These are phyloP conservation scores for Persicaria tinctoria DNA, from an alignment of 148 eudicot genomes.

Conservation along the genomic window DNA sequence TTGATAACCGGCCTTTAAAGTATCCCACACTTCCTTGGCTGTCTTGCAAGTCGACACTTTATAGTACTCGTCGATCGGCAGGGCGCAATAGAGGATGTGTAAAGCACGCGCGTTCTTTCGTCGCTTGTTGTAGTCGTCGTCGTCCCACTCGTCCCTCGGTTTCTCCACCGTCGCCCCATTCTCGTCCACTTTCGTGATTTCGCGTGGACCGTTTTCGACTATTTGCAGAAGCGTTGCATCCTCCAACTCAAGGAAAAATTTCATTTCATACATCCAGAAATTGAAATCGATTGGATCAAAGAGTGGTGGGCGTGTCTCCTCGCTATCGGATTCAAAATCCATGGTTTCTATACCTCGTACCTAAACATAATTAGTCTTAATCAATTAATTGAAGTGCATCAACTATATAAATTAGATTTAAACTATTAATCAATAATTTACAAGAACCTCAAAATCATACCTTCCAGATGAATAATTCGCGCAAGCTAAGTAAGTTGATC, in stretches of 20 bases:
- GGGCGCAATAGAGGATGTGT: background rate
- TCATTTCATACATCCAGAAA: background rate
- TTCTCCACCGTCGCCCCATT: background rate
- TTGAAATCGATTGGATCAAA: too few species aligned
- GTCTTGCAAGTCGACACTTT: background rate
- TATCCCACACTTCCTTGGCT: background rate
- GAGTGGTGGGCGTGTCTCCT: too few species aligned
- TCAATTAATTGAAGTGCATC: too few species aligned
- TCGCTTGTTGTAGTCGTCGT: background rate
- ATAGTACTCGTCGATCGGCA: background rate
- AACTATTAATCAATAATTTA: too few species aligned
- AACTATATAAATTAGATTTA: too few species aligned
- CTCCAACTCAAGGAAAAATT: background rate
- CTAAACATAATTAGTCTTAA: too few species aligned
- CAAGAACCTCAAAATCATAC: too few species aligned
- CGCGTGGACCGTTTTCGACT: background rate
- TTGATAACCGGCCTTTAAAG: background rate
- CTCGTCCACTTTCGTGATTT: background rate
- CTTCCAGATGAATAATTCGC: too few species aligned
- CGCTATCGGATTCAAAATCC: too few species aligned
- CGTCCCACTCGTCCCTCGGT: background rate
- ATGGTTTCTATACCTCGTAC: too few species aligned
- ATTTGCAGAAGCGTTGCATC: background rate
- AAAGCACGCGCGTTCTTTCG: background rate
- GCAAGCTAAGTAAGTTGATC: too few species aligned